Conservation (phyloP, 805 yeast species). For the Candida odintsovae region DNA sequence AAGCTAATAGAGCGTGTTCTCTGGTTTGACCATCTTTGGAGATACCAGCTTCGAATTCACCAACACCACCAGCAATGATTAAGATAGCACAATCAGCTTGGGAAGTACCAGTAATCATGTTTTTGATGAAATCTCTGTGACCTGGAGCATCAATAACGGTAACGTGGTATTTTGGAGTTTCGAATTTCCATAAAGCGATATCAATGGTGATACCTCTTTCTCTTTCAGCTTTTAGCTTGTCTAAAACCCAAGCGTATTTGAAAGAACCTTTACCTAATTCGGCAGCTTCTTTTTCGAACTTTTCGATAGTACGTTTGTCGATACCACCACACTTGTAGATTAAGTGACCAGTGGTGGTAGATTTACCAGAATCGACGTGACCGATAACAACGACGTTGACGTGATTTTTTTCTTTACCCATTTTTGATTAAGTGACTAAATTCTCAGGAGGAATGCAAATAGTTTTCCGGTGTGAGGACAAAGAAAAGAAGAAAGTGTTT, state of each 20-base stretch:
- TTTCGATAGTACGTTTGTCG: conserved; percentile 97
- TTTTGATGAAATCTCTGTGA: conserved; percentile 95
- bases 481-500: conserved; percentile 10
- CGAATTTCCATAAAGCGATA: conserved; percentile 93
- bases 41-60: conserved; percentile 96
- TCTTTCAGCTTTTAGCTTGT: conserved; percentile 94
- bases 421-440: conserved; percentile 6
- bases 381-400: conserved; percentile 99
- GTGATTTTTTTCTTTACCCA: conserved; percentile 41
- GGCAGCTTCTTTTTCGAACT: conserved; percentile 98
- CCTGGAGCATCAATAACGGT: conserved; percentile 95
- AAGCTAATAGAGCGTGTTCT: conserved; percentile 90
- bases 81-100: conserved; percentile 93
- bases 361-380: conserved; percentile 99
- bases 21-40: conserved; percentile 94
- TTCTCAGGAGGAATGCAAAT: conserved; percentile 31
- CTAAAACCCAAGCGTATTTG: conserved; percentile 98
- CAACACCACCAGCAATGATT: conserved; percentile 88
- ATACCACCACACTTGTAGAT: conserved; percentile 99
- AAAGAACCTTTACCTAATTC: conserved; percentile 97
- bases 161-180: conserved; percentile 89
- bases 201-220: conserved; percentile 97
- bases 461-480: conserved; percentile 34
- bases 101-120: conserved; percentile 94
- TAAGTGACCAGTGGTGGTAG: conserved; percentile 99